Evolutionary conservation across 1,284 basidiomycete genomes (phyloP).

Genomic region (Trametes hirsuta): DNA sequence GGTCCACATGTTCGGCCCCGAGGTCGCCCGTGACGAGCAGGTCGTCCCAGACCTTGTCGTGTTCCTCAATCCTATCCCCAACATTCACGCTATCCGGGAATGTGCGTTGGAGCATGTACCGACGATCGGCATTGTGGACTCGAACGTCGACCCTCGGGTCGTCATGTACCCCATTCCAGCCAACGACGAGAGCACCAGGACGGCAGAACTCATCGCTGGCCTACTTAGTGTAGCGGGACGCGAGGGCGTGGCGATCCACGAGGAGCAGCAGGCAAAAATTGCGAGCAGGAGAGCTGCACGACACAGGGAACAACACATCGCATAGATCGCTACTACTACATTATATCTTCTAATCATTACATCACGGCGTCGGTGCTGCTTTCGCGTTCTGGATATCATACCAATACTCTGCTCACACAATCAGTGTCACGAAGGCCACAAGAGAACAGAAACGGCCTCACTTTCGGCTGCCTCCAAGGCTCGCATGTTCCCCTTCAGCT

Average conservation of each 20-base stretch:
- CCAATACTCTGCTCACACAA: conserved; percentile 60
- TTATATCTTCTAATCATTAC: conserved; percentile 24
- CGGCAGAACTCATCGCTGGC: conserved; percentile 89
- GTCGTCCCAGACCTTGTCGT: conserved; percentile 87
- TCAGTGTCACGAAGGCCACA: not conserved
- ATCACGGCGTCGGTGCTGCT: conserved; percentile 27
- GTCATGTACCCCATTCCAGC: conserved; percentile 99
- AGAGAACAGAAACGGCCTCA: conserved; percentile 37
- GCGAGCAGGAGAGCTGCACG: conserved; percentile 12
- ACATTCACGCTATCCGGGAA: conserved; percentile 85
- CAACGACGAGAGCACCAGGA: conserved; percentile 93
- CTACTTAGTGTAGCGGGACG: conserved; percentile 91
- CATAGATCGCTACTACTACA: conserved; percentile 21
- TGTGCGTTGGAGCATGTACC: conserved; percentile 85
- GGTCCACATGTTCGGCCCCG: conserved; percentile 73
- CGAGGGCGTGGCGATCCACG: conserved; percentile 65
- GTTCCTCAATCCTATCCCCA: conserved; percentile 87
- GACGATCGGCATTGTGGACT: conserved; percentile 91
- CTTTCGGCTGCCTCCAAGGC: conserved; percentile 91
- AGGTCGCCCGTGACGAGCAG: conserved; percentile 57
- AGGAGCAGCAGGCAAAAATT: conserved; percentile 29
- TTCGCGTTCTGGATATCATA: conserved; percentile 58
- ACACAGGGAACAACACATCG: conserved; percentile 1
- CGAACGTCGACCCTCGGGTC: conserved; percentile 93
- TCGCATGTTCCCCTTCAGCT: conserved; percentile 85